A percentile compares a stretch with the other conserved stretches of the same genome.
phyloP scores from a whole-genome alignment of 2,329 filamentous ascomycete species.

The Pseudogymnoascus sp. region DNA sequence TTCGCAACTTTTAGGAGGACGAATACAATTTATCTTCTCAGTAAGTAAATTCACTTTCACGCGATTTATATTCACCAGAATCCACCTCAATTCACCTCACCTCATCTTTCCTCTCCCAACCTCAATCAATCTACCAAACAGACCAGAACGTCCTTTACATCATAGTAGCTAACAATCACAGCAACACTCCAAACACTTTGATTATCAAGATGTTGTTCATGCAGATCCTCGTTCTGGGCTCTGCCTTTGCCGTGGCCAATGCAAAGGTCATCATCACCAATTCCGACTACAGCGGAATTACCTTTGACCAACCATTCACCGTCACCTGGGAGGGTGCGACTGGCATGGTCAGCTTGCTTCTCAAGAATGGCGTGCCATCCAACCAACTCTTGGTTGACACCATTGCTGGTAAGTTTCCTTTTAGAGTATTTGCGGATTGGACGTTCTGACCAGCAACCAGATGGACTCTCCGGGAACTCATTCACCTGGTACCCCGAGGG shows the following conservation, averaged over 20 bases:
- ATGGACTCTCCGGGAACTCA: constrained; percentile 18
- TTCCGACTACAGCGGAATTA: constrained; percentile 16
- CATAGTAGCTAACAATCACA: background rate
- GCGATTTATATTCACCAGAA: background rate
- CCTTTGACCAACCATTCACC: constrained; percentile 18
- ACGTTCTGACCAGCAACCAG: constrained; percentile 11
- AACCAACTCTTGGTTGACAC: constrained; percentile 19
- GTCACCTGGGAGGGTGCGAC: constrained; percentile 21
- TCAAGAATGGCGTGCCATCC: constrained; percentile 22
- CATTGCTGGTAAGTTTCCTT: constrained; percentile 19
- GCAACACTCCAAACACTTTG: background rate
- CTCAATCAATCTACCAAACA: background rate
- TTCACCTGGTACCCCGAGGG: constrained; percentile 18
- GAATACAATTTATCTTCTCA: constrained; percentile 4
- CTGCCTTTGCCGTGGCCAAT: constrained; percentile 16
- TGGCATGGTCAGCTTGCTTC: constrained; percentile 22
- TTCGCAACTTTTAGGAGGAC: constrained; percentile 3
- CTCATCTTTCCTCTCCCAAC: background rate
- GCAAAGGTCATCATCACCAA: constrained; percentile 22
- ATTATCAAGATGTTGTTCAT: constrained; percentile 25
- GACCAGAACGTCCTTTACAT: background rate
- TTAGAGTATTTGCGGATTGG: background rate
- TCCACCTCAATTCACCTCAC: background rate
- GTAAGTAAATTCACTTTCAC: background rate
- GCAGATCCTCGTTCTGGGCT: constrained; percentile 19